Percentiles rank a stretch among this genome's conserved stretches.
Conservation (phyloP, 345 rosid genomes). For the Lepidium aucheri region DNA sequence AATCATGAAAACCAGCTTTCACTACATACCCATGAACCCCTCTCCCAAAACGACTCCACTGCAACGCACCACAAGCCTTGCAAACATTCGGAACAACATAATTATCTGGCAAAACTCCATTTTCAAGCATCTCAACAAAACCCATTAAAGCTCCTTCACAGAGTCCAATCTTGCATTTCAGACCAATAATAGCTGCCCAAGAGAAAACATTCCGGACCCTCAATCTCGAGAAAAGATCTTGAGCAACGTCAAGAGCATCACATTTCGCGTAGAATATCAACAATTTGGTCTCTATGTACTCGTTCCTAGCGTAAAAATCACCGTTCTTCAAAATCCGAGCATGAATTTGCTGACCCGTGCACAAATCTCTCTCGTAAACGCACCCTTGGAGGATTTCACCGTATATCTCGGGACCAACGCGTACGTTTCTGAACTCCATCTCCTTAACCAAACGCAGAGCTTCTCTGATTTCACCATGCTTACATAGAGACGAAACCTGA, state of each 20-base stretch:
- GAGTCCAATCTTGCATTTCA: conserved; percentile 48
- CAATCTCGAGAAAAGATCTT: conserved; percentile 35
- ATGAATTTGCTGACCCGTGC: conserved; percentile 66
- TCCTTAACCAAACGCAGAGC: conserved; percentile 48
- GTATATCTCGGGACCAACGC: conserved; percentile 49
- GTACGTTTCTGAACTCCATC: conserved; percentile 37
- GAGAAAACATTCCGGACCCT: conserved; percentile 53
- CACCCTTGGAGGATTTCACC: conserved; percentile 74
- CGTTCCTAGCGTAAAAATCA: conserved; percentile 40
- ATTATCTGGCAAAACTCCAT: conserved; percentile 54
- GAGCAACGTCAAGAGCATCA: conserved; percentile 38
- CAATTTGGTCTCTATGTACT: conserved; percentile 60
- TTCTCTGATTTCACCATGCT: conserved; percentile 46
- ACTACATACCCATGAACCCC: conserved; percentile 59
- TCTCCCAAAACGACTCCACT: conserved; percentile 47
- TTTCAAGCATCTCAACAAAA: conserved; percentile 47
- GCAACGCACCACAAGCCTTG: conserved; percentile 65
- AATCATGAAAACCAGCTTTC: conserved; percentile 44
- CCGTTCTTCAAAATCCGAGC: conserved; percentile 62
- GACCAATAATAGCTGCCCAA: conserved; percentile 81
- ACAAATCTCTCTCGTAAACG: conserved; percentile 43
- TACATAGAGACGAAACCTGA: conserved; percentile 42
- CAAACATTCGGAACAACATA: conserved; percentile 64
- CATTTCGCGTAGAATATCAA: conserved; percentile 66
- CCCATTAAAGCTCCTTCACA: conserved; percentile 46